Base-by-base conservation (phyloP, 2,329 filamentous ascomycete species). In the Hypoxylon sp. region DNA sequence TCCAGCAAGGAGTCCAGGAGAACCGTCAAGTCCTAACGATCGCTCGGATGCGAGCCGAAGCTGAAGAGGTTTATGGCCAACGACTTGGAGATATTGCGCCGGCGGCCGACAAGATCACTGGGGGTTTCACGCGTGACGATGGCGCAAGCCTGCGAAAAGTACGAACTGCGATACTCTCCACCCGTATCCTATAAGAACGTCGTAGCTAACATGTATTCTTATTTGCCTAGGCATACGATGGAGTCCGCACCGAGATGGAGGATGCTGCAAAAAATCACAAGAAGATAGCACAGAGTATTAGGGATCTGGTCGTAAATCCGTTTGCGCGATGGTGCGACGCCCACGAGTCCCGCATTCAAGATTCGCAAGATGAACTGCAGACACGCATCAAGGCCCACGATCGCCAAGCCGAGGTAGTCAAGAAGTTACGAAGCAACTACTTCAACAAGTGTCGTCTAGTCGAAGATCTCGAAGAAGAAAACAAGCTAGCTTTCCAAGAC, bases 401-500 rank as follows among this genome's bases (percentile, higher is more conserved):
- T 78, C 93, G 92, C 73, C 97, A 99, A 81, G 91, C 92, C 65
- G 96, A 99, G 70, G 81, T 88, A 19, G 94, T 97, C 68, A 94
- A 94, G 86, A 98, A 98, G 83, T 88, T 98, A 74, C 90, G 96
- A 71, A 97, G 93, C 80, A 92, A 93, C 75, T 99, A 99, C 82
- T 98, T 98, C 87, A 99, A 98, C 85, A 99, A 98, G 83, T 99
- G 96, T 80, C 91, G 97, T 54, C 85, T 98, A 69, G 92, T 98
- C 5, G 97, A 99, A 79, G 96, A 99, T 78, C 83, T 98, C 67
- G 96, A 99, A 80, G 96, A 99, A 81, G 97, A 99, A 84, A 97
- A 98, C 80, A 98, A 99, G 82, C 87, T 99, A 61, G 96, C 94
- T 42, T 99, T 99, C 81, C 94, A 97, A 80, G 94, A 94, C 72